Evolutionary conservation across 176 grass and related monocot species (phyloP), one percentile per base, ranked within the genome.

Genomic region (Oryza nivara): DNA sequence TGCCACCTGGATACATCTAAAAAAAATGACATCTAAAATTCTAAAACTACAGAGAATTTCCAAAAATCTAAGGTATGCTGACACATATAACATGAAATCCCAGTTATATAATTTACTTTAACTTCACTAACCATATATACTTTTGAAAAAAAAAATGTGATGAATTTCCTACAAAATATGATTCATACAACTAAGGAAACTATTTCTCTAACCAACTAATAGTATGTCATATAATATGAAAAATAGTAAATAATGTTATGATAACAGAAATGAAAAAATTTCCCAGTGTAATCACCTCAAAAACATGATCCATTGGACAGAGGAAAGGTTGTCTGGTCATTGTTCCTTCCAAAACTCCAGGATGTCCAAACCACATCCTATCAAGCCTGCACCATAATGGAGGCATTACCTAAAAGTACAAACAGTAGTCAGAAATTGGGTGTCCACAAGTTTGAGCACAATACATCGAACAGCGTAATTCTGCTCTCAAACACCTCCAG

Each of bases 351-450:
- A 99, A 26, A 89, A 99, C 86, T 90, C 96, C 93, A 38, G 93
- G 93, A 85, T 99, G 96, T 68, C 93, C 96, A 84, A 88, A 99
- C 96, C 96, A 99, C 85, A 99, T 89, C 86, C 91, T 92, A 77
- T 99, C 96, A 77, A 99, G 86, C 88, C 96, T 94, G 86, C 96
- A 99, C 96, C 96, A 99, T 91, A 99, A 88, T 84, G 86, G 91
- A 85, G 96, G 96, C 96, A 99, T 96, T 90, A 99, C 93, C 96
- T 99, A 92, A 83, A 88, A 88, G 65, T 83, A 74, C 56, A 79
- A 88, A 81, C 28, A 82, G 15, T 58, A 74, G 80, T 94, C 68
- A 83, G 87, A 86, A 78, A 86, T 34, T 41, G 41, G 19, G 9
- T 13, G 71, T 73, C 9, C 25, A 83, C 65, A 83, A 67, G 60